Base-by-base conservation (phyloP, 768 basidiomycete genomes). In the Cubamyces lactineus region DNA sequence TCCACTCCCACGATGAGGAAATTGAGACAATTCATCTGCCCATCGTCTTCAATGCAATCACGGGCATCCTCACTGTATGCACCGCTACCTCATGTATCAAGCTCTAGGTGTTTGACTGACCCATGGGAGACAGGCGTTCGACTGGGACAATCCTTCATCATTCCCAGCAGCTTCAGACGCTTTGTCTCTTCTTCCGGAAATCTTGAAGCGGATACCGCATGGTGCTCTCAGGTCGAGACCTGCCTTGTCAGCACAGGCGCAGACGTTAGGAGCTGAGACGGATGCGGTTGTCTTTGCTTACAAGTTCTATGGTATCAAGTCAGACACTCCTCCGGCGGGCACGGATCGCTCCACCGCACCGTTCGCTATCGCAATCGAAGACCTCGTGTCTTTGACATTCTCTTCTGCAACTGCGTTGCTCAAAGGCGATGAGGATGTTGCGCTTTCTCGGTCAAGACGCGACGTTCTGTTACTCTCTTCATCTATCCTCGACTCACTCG, bases 1-100 rank as follows among this genome's bases (percentile, higher is more conserved):
- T 97, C 70, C 82, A 86, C 12, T 71, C 80, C 1, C 91, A 93
- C 68, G 96, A 98, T 66, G 94, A 98, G 63, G 96, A 97, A 70
- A 84, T 92, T 24, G 86, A 84, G 69, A 83, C 78, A 3, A 79
- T 94, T 28, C 93, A 96, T 73, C 75, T 95, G 12, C 95, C 96
- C 0, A 74, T 94, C 45, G 78, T 94, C 15, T 88, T 96, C 60
- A 78, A 85, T 2, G 86, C 84, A 6, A 77, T 92, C 45, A 70
- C 89, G 42, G 88, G 92, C 62, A 68, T 82, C 5, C 64, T 93
- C 38, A 76, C 84, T 63, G 93, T 94, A 72, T 73, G 81, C 50
- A 21, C 8, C 7, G 15, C 21, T 28, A 3, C 5, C 3, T 54
- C n/a, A 34, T 34, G 15, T 48, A 24, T 11, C 16, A 5, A 5